Evolutionary conservation across 2,329 filamentous ascomycete genomes (phyloP).

Genomic region (Lachnellula occidentalis): DNA sequence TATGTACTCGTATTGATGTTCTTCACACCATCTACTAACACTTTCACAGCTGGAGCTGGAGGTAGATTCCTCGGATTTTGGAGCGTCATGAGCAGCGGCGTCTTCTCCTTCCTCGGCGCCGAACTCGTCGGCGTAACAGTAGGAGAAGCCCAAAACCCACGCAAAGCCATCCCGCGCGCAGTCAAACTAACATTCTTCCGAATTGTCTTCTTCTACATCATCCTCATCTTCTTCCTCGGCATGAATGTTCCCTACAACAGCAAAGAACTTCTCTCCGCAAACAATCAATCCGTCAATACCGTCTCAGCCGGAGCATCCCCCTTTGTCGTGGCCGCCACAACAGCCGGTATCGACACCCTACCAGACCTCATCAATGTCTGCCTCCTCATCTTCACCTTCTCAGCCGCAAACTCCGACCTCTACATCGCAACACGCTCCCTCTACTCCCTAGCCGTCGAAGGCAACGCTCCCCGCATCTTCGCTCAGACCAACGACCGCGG

Average conservation of each 20-base stretch:
- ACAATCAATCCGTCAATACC: constrained; percentile 35
- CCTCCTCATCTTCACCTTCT: constrained; percentile 63
- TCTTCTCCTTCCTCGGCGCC: constrained; percentile 57
- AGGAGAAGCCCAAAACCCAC: constrained; percentile 58
- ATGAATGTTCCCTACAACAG: constrained; percentile 61
- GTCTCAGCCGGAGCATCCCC: constrained; percentile 41
- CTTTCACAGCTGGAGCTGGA: constrained; percentile 34
- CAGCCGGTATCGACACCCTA: constrained; percentile 57
- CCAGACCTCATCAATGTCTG: constrained; percentile 65
- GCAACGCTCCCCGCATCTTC: constrained; percentile 60
- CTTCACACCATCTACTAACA: constrained; percentile 29
- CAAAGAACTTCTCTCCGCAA: constrained; percentile 44
- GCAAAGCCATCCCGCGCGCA: constrained; percentile 61
- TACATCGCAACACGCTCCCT: constrained; percentile 66
- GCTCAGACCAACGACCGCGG: constrained; percentile 48
- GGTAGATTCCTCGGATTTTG: constrained; percentile 56
- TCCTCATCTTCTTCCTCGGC: constrained; percentile 55
- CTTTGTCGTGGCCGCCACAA: constrained; percentile 55
- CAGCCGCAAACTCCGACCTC: constrained; percentile 52
- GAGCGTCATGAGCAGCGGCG: constrained; percentile 45
- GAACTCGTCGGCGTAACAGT: constrained; percentile 59
- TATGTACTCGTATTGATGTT: constrained; percentile 9
- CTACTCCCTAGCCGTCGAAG: constrained; percentile 60
- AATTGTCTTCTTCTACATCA: constrained; percentile 56
- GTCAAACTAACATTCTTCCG: constrained; percentile 56